A percentile compares a stretch with the other conserved stretches of the same genome.
phyloP scores from a whole-genome alignment of 768 basidiomycete species.

The Rhizopogon roseolus region DNA sequence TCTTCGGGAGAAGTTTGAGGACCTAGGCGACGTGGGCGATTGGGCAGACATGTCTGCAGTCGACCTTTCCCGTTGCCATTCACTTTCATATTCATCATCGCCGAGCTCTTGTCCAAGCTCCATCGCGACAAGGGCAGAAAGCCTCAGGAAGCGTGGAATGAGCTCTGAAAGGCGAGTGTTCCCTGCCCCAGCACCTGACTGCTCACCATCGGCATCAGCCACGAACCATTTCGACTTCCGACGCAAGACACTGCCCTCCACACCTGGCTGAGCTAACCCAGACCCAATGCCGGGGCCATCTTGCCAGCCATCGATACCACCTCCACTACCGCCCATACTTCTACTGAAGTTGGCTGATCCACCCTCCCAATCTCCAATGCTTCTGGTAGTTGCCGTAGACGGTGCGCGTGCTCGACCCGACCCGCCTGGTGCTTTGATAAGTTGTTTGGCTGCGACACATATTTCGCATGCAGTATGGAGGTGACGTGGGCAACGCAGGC shows the following conservation, averaged over 20 bases:
- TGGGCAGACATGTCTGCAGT: conserved; percentile 8
- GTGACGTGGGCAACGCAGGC: conserved; percentile 68
- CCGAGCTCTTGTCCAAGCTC: conserved; percentile 71
- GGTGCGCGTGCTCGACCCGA: conserved; percentile 15
- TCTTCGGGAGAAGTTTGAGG: conserved; percentile 11
- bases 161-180: conserved; percentile 65
- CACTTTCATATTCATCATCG: conserved; percentile 43
- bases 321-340: conserved; percentile 28
- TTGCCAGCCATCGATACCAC: conserved; percentile 67
- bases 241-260: conserved; percentile 54
- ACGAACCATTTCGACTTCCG: conserved; percentile 34
- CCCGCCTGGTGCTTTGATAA: conserved; percentile 21
- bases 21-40: conserved; percentile 9
- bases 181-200: conserved; percentile 37
- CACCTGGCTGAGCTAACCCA: conserved; percentile 55
- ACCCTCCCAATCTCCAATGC: conserved; percentile 21
- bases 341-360: conserved; percentile 14
- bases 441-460: conserved; percentile 59
- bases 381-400: not conserved
- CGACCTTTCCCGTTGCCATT: conserved; percentile 23
- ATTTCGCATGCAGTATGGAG: conserved; percentile 71
- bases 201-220: conserved; percentile 16
- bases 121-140: conserved; percentile 74
- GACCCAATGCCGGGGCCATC: conserved; percentile 73
- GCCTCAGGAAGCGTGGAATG: conserved; percentile 65